Evolutionary conservation across 2,329 filamentous ascomycete species (phyloP), one percentile per base, ranked within the genome.

Genomic region (Colletotrichum tanaceti): DNA sequence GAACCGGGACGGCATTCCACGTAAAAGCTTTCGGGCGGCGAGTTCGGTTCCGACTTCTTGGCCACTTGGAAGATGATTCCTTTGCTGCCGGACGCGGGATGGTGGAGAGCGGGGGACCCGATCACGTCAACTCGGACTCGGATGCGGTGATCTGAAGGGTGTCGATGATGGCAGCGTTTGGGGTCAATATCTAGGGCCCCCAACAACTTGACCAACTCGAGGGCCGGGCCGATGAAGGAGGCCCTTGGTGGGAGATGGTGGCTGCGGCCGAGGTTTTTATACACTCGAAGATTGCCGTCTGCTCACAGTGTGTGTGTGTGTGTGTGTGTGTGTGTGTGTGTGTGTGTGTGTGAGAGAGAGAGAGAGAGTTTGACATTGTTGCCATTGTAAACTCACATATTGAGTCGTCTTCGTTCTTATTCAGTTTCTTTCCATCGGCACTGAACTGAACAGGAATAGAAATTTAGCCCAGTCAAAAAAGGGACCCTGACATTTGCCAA

Each of bases 121-220:
- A 62, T 62, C 59, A 62, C 59, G 59, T 62, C 59, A 62, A 62
- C 49, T 22, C 49, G n/a, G 38, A 16, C 59, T 44, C 32, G 20
- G 50, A 62, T 62, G 59, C 38, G 35, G 59, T 54, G 59, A 62
- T 62, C 39, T 35, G 38, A 53, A 44, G n/a, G n/a, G 4, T 53
- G 38, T 44, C 28, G n/a, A 16, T 32, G n/a, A 14, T 28, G 43
- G 18, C 49, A 44, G 59, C 35, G 18, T 24, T 41, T 28, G 28
- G 28, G 4, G 16, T 16, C 38, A 24, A 7, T 28, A 16, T 50
- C 9, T 9, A 5, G n/a, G n/a, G n/a, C 28, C 28, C 28, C 28
- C 28, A 28, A 5, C 5, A 24, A 14, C 47, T 22, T 13, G 47
- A n/a, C n/a, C 43, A 46, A 3, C 18, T 10, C 43, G 9, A 20